These are phyloP conservation scores for Xerocomus cyaneibrunnescens DNA, from an alignment of 1,284 basidiomycete genomes.

Conservation along the genomic window DNA sequence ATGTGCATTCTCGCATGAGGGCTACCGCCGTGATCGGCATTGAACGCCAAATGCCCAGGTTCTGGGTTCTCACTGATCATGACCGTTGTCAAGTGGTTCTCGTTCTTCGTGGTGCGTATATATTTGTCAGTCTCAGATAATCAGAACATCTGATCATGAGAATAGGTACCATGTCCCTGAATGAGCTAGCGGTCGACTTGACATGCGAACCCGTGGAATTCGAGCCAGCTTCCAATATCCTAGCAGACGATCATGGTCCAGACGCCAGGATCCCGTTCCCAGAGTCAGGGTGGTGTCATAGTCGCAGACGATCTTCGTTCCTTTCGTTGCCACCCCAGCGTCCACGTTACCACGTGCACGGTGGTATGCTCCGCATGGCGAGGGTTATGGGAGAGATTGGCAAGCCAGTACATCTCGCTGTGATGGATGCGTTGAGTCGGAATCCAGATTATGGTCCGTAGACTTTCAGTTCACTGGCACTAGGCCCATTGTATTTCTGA, in stretches of 20 bases:
- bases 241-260: constrained; percentile 30
- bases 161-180: constrained; percentile 76
- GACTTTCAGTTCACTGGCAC: neutral
- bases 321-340: constrained; percentile 17
- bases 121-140: neutral
- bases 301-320: constrained; percentile 26
- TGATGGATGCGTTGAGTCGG: constrained; percentile 62
- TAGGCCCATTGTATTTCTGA: constrained; percentile 1
- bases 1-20: constrained; percentile 41
- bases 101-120: constrained; percentile 57
- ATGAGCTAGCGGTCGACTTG: constrained; percentile 80
- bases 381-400: constrained; percentile 74
- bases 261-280: constrained; percentile 32
- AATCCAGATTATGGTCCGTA: constrained; percentile 69
- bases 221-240: constrained; percentile 45
- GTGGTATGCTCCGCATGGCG: constrained; percentile 80
- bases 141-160: constrained; percentile 1
- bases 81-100: constrained; percentile 68
- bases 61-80: constrained; percentile 80
- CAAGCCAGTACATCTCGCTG: constrained; percentile 74
- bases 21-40: constrained; percentile 59
- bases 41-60: constrained; percentile 72
- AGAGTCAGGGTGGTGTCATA: constrained; percentile 27
- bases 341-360: constrained; percentile 60
- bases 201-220: constrained; percentile 75